Base-by-base conservation (phyloP, 177 flowering plant species). In the Tripterygium wilfordii region DNA sequence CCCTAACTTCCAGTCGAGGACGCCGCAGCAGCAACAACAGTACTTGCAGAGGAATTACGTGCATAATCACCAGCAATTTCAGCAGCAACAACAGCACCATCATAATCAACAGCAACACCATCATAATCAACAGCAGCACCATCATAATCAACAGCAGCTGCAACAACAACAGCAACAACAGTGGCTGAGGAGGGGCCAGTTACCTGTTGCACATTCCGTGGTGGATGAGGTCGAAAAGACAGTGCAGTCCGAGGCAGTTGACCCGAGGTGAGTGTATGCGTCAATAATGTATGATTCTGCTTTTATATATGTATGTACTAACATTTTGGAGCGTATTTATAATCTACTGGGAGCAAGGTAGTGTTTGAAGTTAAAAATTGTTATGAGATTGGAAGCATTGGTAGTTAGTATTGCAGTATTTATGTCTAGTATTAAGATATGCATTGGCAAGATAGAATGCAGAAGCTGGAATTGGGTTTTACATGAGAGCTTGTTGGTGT, bases 151-250 rank as follows among this genome's bases (percentile, higher is more conserved):
- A 4, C 73, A 67, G 12, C 64, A 54, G 10, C 68, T 50, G 43
- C 56, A 56, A 36, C 59, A 48, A 0, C 56, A 61, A 13, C 56
- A 61, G 18, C 68, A 67, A 17, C 66, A 68, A 17, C 69, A 58
- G 63, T 72, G 77, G 73, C 50, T 63, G 16, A 54, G 65, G 53
- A 57, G 68, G 48, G 27, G 38, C 32, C 66, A 63, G 49, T 42
- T 55, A 16, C 54, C 63, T 17, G 42, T 43, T 18, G 29, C 42
- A 0, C 74, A 65, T 41, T 53, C 69, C 1, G 57, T 14, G 0
- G 61, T 58, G 13, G 72, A 64, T 7, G 79, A 74, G 47, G 80
- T 68, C 17, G 78, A 70, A 55, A 72, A 78, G 72, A 67, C 76
- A 5, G 71, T 75, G 14, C 83, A 78, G 58, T 70, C 76, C 0